phyloP scores from a whole-genome alignment of 1,284 basidiomycete genomes.

The Ceratobasidium sp. region DNA sequence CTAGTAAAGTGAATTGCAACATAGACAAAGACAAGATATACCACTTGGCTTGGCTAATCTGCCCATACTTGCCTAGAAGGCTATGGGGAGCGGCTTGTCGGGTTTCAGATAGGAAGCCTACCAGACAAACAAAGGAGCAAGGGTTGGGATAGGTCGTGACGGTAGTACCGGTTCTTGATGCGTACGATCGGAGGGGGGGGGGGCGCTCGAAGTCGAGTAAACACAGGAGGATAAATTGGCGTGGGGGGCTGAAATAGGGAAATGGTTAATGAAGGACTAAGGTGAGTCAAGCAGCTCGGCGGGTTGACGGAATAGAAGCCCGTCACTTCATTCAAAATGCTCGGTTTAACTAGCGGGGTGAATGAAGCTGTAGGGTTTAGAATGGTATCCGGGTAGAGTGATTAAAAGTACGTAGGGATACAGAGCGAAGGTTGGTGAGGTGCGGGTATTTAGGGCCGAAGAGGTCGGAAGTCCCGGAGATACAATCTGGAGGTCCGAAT shows the following conservation, averaged over 20 bases:
- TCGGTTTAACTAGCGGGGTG: slow-evolving; percentile 44
- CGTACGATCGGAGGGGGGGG: not conserved
- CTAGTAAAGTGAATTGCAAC: slow-evolving; percentile 52
- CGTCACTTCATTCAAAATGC: slow-evolving; percentile 38
- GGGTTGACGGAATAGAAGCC: slow-evolving; percentile 47
- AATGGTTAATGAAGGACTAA: not conserved
- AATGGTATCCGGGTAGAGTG: not conserved
- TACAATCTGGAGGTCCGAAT: slow-evolving; percentile 74
- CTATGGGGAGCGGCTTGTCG: slow-evolving; percentile 83
- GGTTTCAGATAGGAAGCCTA: slow-evolving; percentile 79
- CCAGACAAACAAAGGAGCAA: slow-evolving; percentile 48
- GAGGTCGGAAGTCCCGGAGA: slow-evolving; percentile 93
- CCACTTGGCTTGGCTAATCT: slow-evolving; percentile 26
- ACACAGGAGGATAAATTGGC: not conserved
- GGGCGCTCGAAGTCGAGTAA: not conserved
- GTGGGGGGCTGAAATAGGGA: not conserved
- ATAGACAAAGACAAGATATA: not conserved
- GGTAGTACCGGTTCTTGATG: not conserved
- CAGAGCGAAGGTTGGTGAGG: slow-evolving; percentile 66
- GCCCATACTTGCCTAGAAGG: slow-evolving; percentile 64
- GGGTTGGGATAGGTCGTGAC: not conserved
- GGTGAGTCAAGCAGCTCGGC: slow-evolving; percentile 16
- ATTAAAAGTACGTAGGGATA: slow-evolving; percentile 54
- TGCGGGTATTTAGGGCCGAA: slow-evolving; percentile 89
- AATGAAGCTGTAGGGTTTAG: slow-evolving; percentile 47